Evolutionary conservation across 495 filamentous ascomycete species (phyloP).

Genomic region (Corynascus novoguineensis): DNA sequence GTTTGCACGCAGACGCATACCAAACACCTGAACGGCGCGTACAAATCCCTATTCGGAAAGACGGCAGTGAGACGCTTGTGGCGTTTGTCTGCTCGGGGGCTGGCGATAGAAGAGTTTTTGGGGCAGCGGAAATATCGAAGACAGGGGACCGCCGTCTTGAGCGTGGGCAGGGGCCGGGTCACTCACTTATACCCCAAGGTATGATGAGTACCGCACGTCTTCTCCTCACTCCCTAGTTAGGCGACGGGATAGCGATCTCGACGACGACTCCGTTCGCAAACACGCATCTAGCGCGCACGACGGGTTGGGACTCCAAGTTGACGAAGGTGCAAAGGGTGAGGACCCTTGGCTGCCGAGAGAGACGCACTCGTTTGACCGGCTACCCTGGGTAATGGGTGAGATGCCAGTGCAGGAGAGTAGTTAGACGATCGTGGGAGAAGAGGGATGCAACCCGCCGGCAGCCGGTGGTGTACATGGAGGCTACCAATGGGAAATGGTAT

Average conservation of each 20-base stretch:
- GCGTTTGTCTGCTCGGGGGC: conserved; percentile 9
- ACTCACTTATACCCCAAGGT: conserved; percentile 20
- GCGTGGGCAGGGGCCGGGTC: conserved; percentile 20
- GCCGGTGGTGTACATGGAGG: conserved; percentile 23
- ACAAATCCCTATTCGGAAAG: conserved; percentile 8
- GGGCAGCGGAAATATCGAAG: conserved; percentile 5
- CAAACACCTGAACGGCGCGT: neutral
- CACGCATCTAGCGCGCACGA: conserved; percentile 10
- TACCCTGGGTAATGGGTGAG: conserved; percentile 5
- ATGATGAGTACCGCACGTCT: neutral
- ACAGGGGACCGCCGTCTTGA: conserved; percentile 24
- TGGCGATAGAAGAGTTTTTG: conserved; percentile 14
- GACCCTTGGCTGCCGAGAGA: conserved; percentile 11
- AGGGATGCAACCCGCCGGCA: conserved; percentile 11
- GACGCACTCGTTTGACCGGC: conserved; percentile 13
- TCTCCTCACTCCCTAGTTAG: neutral
- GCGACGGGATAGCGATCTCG: neutral
- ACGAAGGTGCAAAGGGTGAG: conserved; percentile 3
- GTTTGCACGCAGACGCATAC: neutral
- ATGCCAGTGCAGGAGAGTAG: conserved; percentile 16
- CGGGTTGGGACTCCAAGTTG: conserved; percentile 5
- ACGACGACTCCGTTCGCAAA: neutral
- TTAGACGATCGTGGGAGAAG: conserved; percentile 11
- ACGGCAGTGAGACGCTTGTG: neutral
- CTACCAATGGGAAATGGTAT: conserved; percentile 21